Conservation (phyloP, 176 grass and related monocot species). For the Otatea glauca region DNA sequence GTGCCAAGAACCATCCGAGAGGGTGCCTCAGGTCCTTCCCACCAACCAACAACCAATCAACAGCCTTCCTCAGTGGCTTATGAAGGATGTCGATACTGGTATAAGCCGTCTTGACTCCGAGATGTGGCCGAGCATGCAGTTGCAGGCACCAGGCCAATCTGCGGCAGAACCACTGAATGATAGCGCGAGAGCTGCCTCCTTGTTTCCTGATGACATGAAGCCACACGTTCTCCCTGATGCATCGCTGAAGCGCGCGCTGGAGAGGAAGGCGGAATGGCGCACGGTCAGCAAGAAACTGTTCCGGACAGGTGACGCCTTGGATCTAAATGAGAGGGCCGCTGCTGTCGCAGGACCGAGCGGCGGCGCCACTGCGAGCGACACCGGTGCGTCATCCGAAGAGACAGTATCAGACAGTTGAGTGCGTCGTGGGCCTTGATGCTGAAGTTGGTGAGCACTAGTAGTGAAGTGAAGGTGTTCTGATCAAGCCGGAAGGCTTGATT, state of each 20-base stretch:
- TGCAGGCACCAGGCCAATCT: slow-evolving; percentile 12
- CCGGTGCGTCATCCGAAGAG: slow-evolving; percentile 67
- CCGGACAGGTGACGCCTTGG: slow-evolving; percentile 31
- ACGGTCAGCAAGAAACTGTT: slow-evolving; percentile 50
- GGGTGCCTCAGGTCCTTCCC: slow-evolving; percentile 28
- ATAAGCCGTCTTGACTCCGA: slow-evolving; percentile 30
- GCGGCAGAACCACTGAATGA: slow-evolving; percentile 3
- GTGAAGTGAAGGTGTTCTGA: neutral
- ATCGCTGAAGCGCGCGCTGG: slow-evolving; percentile 38
- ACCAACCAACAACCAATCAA: slow-evolving; percentile 41
- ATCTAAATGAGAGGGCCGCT: slow-evolving; percentile 47
- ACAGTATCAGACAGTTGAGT: slow-evolving; percentile 67
- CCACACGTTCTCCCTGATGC: slow-evolving; percentile 42
- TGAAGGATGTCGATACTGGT: slow-evolving; percentile 29
- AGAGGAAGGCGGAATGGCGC: slow-evolving; percentile 46
- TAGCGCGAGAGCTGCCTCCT: slow-evolving; percentile 9
- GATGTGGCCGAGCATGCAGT: slow-evolving; percentile 42
- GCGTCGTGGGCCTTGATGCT: neutral
- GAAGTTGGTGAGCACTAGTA: neutral
- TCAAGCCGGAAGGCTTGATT: neutral
- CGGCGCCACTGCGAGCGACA: slow-evolving; percentile 38
- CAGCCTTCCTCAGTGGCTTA: slow-evolving; percentile 78
- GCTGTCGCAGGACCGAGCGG: slow-evolving; percentile 31
- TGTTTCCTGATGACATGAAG: slow-evolving; percentile 40
- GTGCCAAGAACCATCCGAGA: slow-evolving; percentile 39